These are phyloP conservation scores for Pluteus cervinus DNA, from an alignment of 768 basidiomycete genomes.

Conservation along the genomic window DNA sequence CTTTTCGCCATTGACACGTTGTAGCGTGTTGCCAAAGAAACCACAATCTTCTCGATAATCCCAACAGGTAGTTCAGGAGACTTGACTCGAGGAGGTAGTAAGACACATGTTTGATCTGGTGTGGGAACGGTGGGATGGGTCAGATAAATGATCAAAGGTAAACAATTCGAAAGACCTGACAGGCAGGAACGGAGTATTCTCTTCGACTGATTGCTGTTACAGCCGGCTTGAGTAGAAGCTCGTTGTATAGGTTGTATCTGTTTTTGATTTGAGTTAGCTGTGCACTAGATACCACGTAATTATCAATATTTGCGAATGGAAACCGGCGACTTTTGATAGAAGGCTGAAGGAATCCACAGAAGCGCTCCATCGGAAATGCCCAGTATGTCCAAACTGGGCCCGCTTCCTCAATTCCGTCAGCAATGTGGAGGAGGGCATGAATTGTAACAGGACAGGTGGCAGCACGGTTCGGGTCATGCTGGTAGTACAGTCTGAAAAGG, in stretches of 20 bases:
- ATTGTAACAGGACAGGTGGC: slow-evolving; percentile 22
- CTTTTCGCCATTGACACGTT: slow-evolving; percentile 2
- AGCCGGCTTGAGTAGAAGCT: slow-evolving; percentile 7
- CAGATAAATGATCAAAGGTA: too few species aligned
- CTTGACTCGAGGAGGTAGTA: too few species aligned
- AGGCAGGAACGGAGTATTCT: too few species aligned
- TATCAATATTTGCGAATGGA: slow-evolving; percentile 25
- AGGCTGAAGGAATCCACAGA: slow-evolving; percentile 23
- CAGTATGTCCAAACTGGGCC: slow-evolving; percentile 33
- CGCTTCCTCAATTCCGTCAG: slow-evolving; percentile 18
- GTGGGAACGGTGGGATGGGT: too few species aligned
- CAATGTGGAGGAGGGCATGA: slow-evolving; percentile 28
- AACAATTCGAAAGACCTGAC: too few species aligned
- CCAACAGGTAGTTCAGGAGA: not conserved
- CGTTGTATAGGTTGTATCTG: slow-evolving; percentile 17
- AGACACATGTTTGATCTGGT: too few species aligned
- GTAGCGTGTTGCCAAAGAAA: slow-evolving; percentile 15
- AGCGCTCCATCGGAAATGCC: slow-evolving; percentile 34
- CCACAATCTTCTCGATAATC: slow-evolving; percentile 13
- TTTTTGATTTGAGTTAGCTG: slow-evolving; percentile 26
- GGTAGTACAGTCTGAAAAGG: slow-evolving; percentile 17
- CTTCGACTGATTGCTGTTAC: too few species aligned
- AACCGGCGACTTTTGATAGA: slow-evolving; percentile 21
- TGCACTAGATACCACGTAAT: slow-evolving; percentile 18
- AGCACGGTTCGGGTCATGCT: slow-evolving; percentile 14